Base-by-base conservation (phyloP, 2,329 filamentous ascomycete genomes). In the Penicillium sp. region DNA sequence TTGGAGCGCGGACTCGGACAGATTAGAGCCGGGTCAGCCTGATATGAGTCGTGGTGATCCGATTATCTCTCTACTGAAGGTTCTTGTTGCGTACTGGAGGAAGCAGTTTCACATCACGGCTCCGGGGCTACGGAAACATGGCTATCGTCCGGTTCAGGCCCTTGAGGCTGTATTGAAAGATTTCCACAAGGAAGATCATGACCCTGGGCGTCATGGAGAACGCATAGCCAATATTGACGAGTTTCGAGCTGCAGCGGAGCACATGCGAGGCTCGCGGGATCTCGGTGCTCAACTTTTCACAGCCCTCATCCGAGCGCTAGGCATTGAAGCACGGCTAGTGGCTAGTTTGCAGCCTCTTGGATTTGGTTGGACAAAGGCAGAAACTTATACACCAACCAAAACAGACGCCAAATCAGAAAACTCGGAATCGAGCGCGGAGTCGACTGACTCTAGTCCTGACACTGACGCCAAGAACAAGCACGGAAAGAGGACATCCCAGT, bases 261-360 rank as follows among this genome's bases (percentile, higher is more conserved):
- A 69, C 20, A 86, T 85, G 52, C 71, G 79, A 42, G 92, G 92
- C 1, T 95, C 88, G 43, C 76, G 89, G 46, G 92, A 96, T 61
- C 74, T 92, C 2, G 89, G 88, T 0, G 82, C 85, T 0, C 89
- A 96, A 56, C 72, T 98, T 0, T 96, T 96, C 48, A 93, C 87
- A 0, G 85, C 87, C 2, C 67, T 98, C 6, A 61, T 95, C 14
- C 75, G 92, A 47, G 87, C 81, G 0, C 59, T 96, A 8, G 85
- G 85, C 0, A 68, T 96, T 2, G 87, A 95, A 54, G 79, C 86
- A 8, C 76, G 90, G 18, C 75, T 96, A 71, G 79, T 96, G 2
- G 80, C 82, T 7, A 95, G 80, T 56, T 60, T 98, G 27, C 92
- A 96, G 57, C 83, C 88, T 1, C 67, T 86, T 14, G 92, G 92